Evolutionary conservation across 441 rosid species (phyloP), one percentile per base, ranked within the genome.

Genomic region (Gossypium lobatum): DNA sequence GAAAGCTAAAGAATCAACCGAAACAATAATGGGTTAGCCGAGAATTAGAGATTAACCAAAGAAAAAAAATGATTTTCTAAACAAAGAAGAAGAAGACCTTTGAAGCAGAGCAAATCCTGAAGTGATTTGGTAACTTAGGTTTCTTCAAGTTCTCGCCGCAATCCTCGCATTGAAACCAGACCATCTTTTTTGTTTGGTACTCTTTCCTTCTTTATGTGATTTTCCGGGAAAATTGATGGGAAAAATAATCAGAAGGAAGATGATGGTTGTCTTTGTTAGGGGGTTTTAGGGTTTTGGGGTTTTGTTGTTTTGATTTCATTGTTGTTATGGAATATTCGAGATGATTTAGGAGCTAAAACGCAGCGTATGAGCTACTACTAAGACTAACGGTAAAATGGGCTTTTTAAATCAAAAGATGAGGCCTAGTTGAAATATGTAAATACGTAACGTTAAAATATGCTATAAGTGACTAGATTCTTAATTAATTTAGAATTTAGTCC

Each of bases 81-180:
- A 31, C 37, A 31, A 48, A 54, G 13, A 31, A n/a, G 2, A 31
- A 6, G 0, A 6, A 73, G 65, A 91, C 99, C 99, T 85, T 91
- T 63, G 77, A 52, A 69, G 99, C 97, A 61, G 91, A 84, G 87
- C 99, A 95, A 55, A 86, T 85, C 31, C 97, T 71, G 85, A 93
- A 93, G 79, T 95, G 99, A 83, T 79, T 82, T 28, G 88, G 82
- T 66, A 95, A 82, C 83, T 95, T 95, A 26, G 99, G 99, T 65
- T 95, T 95, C 93, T 95, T 95, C 76, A 95, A 82, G 74, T 84
- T 83, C 82, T 87, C 97, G 16, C 99, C 98, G 62, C 98, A 95
- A 64, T 89, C 98, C 69, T 95, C 98, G 73, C 99, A 95, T 84
- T 93, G 99, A 81, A 95, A 93, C 99, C 99, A 95, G 79, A 95